phyloP scores from a whole-genome alignment of 345 rosid genomes.

The Combretum micranthum region DNA sequence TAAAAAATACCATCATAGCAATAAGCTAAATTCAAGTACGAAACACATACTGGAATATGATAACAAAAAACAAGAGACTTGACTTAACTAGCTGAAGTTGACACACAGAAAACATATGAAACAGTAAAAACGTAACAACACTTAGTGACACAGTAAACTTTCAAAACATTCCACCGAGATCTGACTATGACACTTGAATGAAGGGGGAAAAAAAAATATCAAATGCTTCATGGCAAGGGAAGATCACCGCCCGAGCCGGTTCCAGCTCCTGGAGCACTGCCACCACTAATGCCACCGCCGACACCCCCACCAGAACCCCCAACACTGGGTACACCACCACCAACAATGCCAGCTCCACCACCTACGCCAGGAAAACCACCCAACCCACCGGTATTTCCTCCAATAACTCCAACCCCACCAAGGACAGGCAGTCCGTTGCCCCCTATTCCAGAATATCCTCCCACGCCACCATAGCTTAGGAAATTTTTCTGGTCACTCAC shows the following conservation, averaged over 20 bases:
- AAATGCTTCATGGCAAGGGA: constrained; percentile 44
- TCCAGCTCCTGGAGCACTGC: constrained; percentile 14
- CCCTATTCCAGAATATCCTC: constrained; percentile 48
- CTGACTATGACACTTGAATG: too few species aligned
- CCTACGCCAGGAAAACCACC: constrained; percentile 23
- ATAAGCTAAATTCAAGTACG: too few species aligned
- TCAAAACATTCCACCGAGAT: too few species aligned
- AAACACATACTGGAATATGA: too few species aligned
- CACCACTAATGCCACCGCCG: too few species aligned
- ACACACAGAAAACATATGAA: too few species aligned
- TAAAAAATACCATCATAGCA: too few species aligned
- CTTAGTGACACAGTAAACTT: too few species aligned
- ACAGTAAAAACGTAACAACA: too few species aligned
- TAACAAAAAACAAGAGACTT: too few species aligned
- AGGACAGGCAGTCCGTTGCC: constrained; percentile 33
- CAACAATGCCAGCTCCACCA: constrained; percentile 21
- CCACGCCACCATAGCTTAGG: constrained; percentile 49
- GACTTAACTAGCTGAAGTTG: too few species aligned
- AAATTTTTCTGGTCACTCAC: constrained; percentile 66
- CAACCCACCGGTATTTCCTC: constrained; percentile 34
- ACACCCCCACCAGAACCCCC: constrained; percentile 13
- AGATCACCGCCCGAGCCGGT: constrained; percentile 31
- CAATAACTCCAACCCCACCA: constrained; percentile 47
- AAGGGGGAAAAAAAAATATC: too few species aligned
- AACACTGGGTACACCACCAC: constrained; percentile 20